These are phyloP conservation scores for Fusarium sp. DNA, from an alignment of 2,329 filamentous ascomycete genomes.

Conservation along the genomic window DNA sequence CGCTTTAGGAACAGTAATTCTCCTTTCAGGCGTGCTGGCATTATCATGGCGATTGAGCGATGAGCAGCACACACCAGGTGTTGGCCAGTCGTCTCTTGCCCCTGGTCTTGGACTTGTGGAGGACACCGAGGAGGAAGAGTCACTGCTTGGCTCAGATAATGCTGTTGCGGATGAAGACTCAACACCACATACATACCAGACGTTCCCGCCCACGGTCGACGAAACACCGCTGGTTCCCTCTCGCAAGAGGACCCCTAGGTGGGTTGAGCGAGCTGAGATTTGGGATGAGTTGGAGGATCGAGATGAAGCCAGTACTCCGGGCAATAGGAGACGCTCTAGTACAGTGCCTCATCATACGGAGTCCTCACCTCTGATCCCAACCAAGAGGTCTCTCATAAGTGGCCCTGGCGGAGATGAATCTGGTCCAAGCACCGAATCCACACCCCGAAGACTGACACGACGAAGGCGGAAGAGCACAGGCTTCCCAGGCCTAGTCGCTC, in stretches of 20 bases:
- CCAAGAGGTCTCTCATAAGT: conserved; percentile 51
- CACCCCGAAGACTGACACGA: conserved; percentile 52
- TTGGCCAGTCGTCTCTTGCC: conserved; percentile 76
- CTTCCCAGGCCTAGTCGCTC: conserved; percentile 71
- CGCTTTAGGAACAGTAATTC: conserved; percentile 84
- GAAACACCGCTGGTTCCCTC: conserved; percentile 56
- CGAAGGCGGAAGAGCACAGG: conserved; percentile 70
- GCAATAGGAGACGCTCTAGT: conserved; percentile 60
- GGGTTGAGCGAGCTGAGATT: conserved; percentile 81
- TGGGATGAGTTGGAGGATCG: conserved; percentile 91
- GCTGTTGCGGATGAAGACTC: conserved; percentile 57
- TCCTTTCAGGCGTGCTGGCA: conserved; percentile 88
- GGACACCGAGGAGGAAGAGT: conserved; percentile 70
- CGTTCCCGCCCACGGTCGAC: conserved; percentile 58
- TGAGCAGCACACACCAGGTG: conserved; percentile 72
- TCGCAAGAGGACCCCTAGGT: conserved; percentile 64
- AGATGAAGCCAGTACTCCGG: conserved; percentile 59
- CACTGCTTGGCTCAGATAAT: conserved; percentile 63
- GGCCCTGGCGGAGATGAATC: conserved; percentile 45
- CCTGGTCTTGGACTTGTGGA: conserved; percentile 87
- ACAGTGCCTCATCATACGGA: conserved; percentile 61
- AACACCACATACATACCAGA: conserved; percentile 58
- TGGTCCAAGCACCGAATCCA: conserved; percentile 49
- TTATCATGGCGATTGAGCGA: conserved; percentile 94
- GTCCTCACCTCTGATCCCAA: conserved; percentile 55